Evolutionary conservation across 2,329 filamentous ascomycete genomes (phyloP).

Genomic region (Fusarium penzigii): DNA sequence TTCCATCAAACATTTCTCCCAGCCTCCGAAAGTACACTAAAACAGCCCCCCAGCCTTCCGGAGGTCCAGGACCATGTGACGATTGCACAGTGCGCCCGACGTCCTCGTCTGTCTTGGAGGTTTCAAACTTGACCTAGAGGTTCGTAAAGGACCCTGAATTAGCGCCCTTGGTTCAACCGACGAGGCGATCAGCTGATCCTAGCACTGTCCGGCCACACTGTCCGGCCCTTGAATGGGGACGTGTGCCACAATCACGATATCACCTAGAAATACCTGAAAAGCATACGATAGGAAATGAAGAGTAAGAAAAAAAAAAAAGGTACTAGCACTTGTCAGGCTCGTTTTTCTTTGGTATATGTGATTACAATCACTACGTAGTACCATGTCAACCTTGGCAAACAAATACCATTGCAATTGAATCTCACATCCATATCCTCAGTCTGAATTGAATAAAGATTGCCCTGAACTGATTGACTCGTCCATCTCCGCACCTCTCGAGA

Average conservation of each 20-base stretch:
- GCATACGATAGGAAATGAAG: not conserved
- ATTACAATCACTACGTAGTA: no score
- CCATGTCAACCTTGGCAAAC: no score
- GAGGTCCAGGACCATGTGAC: conserved; percentile 10
- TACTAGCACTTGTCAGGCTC: conserved; percentile 1
- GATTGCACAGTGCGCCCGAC: conserved; percentile 16
- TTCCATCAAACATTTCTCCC: conserved; percentile 7
- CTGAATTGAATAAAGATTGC: no score
- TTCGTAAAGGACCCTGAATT: not conserved
- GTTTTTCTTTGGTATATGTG: conserved; percentile 13
- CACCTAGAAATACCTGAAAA: not conserved
- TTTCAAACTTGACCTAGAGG: no score
- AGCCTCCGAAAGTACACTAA: conserved; percentile 11
- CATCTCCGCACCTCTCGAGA: not conserved
- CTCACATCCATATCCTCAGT: no score
- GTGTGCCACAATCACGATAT: not conserved
- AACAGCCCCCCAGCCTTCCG: not conserved
- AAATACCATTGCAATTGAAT: no score
- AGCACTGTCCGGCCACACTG: conserved; percentile 21
- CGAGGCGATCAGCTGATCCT: not conserved
- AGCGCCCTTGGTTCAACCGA: not conserved
- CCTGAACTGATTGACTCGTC: not conserved
- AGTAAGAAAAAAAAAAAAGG: no score
- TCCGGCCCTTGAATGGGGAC: not conserved
- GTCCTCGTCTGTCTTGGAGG: not conserved